Base-by-base conservation (phyloP, 495 filamentous ascomycete species). In the Elasticomyces elasticus region DNA sequence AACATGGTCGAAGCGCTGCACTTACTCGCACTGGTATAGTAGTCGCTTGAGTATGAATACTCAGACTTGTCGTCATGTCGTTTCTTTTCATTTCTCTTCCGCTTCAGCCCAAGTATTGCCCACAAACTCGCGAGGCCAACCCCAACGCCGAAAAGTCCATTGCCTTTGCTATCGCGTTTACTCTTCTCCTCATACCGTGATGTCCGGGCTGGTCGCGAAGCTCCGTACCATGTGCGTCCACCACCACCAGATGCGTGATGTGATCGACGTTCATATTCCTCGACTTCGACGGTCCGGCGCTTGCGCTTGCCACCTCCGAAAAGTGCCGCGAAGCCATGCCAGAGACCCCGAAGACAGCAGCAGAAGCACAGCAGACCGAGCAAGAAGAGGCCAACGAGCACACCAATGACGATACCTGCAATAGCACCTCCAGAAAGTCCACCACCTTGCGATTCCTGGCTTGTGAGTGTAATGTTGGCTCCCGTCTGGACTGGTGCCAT, bases 341-440 rank as follows among this genome's bases (percentile, higher is more conserved):
- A 75, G 19, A 81, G 67, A 9, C 81, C 81, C 55, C 77, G 79
- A 55, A 83, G 77, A 60, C 87, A 84, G 69, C 81, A 79, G 72
- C 79, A 89, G 65, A 81, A 77, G 68, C 85, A 89, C 49, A 94
- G 60, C 3, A 91, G 76, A 11, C 86, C 63, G 15, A 94, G 73
- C 1, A 94, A 67, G 45, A 83, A 66, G 22, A 89, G 74, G 62
- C 84, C 89, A n/a, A 78, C 79, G 59, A 95, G 78, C 5, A 82
- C 80, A 58, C 89, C 89, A 45, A 95, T 85, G 56, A 95, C 89
- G 59, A 95, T 95, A 40, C 89, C 89, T n/a, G 89, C 89, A 62
- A 95, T 95, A 23, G 89, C 89, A 54, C 89, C 89, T 46, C 78
- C 80, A 63, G 83, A 88, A 43, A 95, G 73, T 50, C 79, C 77